Conservation (phyloP, 2,329 filamentous ascomycete genomes). For the Colletotrichum lentis region DNA sequence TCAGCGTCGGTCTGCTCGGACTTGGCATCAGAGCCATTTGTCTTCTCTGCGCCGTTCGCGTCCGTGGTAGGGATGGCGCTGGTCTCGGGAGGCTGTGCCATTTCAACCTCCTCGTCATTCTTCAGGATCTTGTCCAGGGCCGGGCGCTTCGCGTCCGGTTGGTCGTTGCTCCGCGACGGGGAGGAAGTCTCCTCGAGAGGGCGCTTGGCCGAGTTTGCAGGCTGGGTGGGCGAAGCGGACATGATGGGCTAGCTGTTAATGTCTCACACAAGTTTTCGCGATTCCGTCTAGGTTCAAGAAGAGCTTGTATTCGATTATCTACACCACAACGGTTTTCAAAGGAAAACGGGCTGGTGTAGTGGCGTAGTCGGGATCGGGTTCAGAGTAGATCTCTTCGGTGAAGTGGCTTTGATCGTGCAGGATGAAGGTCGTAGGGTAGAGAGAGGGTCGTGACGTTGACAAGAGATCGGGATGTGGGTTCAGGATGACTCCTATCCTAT, state of each 20-base stretch:
- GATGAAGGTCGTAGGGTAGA: conserved; percentile 38
- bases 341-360: conserved; percentile 92
- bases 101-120: conserved; percentile 66
- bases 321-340: conserved; percentile 84
- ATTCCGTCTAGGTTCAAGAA: conserved; percentile 56
- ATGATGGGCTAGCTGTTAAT: conserved; percentile 54
- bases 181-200: conserved; percentile 97
- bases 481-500: conserved; percentile 37
- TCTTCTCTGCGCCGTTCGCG: conserved; percentile 58
- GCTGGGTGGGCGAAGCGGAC: conserved; percentile 74
- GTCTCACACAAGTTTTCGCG: conserved; percentile 38
- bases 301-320: conserved; percentile 66
- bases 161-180: conserved; percentile 87
- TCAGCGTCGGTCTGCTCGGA: conserved; percentile 72
- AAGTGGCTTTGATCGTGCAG: conserved; percentile 39
- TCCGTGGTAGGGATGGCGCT: conserved; percentile 53
- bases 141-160: conserved; percentile 95
- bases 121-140: conserved; percentile 92
- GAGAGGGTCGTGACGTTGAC: conserved; percentile 37
- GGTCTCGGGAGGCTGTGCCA: conserved; percentile 51
- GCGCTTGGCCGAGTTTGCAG: conserved; percentile 82
- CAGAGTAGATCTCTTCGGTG: conserved; percentile 44
- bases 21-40: conserved; percentile 61
- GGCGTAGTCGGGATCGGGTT: conserved; percentile 57
- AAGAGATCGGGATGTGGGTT: conserved; percentile 35